phyloP scores from a whole-genome alignment of 495 filamentous ascomycete genomes.

The Penicillium pulvis region DNA sequence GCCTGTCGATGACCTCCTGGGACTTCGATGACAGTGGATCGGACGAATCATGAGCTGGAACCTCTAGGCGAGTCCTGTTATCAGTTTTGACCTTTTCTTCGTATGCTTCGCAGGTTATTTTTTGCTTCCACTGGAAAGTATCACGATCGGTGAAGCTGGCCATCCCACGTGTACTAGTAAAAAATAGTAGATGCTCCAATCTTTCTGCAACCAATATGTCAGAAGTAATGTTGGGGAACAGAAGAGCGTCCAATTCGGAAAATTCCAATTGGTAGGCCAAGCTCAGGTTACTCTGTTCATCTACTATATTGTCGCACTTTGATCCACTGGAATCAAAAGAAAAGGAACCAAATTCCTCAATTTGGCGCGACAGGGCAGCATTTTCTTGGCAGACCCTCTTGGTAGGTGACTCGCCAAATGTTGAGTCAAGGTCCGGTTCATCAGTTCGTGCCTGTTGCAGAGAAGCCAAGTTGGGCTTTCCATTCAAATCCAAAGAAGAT shows the following conservation, averaged over 20 bases:
- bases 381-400: not conserved
- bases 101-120: conserved; percentile 14
- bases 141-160: conserved; percentile 24
- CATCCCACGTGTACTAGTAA: conserved; percentile 30
- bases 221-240: conserved; percentile 13
- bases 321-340: not conserved
- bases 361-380: not conserved
- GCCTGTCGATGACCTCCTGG: conserved; percentile 14
- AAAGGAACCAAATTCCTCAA: not conserved
- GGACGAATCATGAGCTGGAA: not conserved
- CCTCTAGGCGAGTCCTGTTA: not conserved
- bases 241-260: conserved; percentile 23
- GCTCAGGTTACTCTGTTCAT: not conserved
- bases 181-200: conserved; percentile 29
- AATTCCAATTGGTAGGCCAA: conserved; percentile 19
- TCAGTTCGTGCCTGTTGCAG: not conserved
- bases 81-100: not conserved
- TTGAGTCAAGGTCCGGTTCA: not conserved
- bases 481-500: not conserved
- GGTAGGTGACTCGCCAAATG: not conserved
- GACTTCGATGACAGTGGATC: conserved; percentile 16
- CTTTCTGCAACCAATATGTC: conserved; percentile 24
- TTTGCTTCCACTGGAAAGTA: conserved; percentile 23
- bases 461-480: not conserved
- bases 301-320: not conserved